phyloP scores from a whole-genome alignment of 148 eudicot genomes.

The Fallopia convolvulus region DNA sequence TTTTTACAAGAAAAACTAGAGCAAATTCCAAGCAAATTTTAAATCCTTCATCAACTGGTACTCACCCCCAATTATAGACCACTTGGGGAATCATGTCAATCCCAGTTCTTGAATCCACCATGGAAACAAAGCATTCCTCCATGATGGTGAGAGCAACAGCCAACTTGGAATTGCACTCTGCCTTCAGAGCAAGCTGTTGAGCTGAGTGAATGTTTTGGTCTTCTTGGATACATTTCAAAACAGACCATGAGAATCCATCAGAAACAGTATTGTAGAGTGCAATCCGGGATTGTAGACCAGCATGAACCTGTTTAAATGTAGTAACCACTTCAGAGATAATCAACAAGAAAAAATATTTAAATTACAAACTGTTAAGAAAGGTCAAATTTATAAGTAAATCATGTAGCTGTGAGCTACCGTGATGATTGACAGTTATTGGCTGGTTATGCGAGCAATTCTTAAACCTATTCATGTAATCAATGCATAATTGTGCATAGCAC shows the following conservation, averaged over 20 bases:
- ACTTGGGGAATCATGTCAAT: slow-evolving; percentile 97
- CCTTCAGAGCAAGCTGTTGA: slow-evolving; percentile 65
- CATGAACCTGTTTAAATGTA: slow-evolving; percentile 44
- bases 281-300: slow-evolving; percentile 62
- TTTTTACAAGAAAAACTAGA: not conserved
- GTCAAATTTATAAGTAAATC: not conserved
- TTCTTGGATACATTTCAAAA: slow-evolving; percentile 74
- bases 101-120: slow-evolving; percentile 96
- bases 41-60: not conserved
- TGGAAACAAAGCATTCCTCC: slow-evolving; percentile 97
- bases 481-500: not conserved
- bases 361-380: not conserved
- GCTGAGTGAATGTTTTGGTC: slow-evolving; percentile 69
- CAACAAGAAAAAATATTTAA: not conserved
- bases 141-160: slow-evolving; percentile 91
- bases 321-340: slow-evolving; percentile 2
- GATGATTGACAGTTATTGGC: not conserved
- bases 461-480: not conserved
- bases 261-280: slow-evolving; percentile 48
- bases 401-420: not conserved
- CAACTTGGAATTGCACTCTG: slow-evolving; percentile 90
- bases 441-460: not conserved
- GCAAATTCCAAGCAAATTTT: not conserved
- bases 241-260: slow-evolving; percentile 72
- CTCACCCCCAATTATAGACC: slow-evolving; percentile 89